Conservation (phyloP, 2,329 filamentous ascomycete genomes). For the Fusarium chuoi region DNA sequence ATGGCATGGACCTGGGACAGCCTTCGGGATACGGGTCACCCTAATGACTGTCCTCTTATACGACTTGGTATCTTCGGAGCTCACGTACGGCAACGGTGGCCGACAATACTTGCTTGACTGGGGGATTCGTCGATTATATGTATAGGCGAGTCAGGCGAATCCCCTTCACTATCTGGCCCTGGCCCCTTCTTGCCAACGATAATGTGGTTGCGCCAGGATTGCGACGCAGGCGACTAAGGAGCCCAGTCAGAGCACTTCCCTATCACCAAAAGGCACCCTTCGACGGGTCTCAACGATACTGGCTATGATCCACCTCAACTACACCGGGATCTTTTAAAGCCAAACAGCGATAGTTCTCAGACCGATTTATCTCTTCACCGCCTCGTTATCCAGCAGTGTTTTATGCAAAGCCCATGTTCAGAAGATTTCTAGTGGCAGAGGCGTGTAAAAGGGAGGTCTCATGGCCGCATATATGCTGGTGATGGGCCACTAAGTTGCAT, state of each 20-base stretch:
- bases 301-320: conserved; percentile 38
- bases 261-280: conserved; percentile 26
- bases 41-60: conserved; percentile 15
- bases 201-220: conserved; percentile 20
- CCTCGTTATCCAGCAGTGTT: conserved; percentile 38
- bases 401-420: conserved; percentile 38
- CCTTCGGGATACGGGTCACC: conserved; percentile 19
- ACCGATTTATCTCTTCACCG: conserved; percentile 42
- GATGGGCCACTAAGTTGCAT: conserved; percentile 44
- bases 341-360: conserved; percentile 39
- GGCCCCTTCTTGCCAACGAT: not conserved
- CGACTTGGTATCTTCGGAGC: conserved; percentile 12
- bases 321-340: conserved; percentile 27
- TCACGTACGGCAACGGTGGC: conserved; percentile 1
- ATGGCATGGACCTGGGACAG: conserved; percentile 46
- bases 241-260: conserved; percentile 21
- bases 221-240: conserved; percentile 12
- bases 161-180: conserved; percentile 7
- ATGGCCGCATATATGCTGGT: conserved; percentile 38
- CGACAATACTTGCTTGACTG: not conserved
- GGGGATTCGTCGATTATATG: conserved; percentile 11
- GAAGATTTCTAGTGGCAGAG: conserved; percentile 38
- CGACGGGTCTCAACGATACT: conserved; percentile 31
- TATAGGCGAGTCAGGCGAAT: conserved; percentile 2
- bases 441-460: conserved; percentile 33